Evolutionary conservation across 2,329 filamentous ascomycete genomes (phyloP), one percentile per base, ranked within the genome.

Genomic region (Canariomyces notabilis): DNA sequence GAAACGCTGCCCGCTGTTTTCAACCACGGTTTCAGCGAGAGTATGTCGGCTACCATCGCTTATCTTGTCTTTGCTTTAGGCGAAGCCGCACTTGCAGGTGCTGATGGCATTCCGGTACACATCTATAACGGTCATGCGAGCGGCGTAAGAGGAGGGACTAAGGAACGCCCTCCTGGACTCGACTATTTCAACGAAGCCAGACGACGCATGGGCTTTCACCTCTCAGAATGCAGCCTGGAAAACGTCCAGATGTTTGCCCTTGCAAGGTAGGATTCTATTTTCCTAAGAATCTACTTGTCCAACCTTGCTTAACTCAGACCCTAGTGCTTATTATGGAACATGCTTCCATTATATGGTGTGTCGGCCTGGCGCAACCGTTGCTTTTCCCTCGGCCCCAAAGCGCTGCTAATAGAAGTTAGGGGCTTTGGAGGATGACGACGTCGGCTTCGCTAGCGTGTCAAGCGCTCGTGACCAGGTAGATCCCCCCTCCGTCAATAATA

Each of bases 171-270:
- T 2, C 79, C 80, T 0, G 80, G 80, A 0, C 59, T 83, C 2
- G 68, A 69, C 1, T 69, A 80, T 29, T 83, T 82, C 62, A 83
- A 83, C 51, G 79, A 82, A 60, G 80, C 78, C 14, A 69, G 79
- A 41, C 73, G 71, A 48, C 68, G 77, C n/a, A 69, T 82, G 57
- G 79, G 80, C 0, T 81, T 80, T 57, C 68, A 74, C 8, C 57
- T 75, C 43, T 74, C 73, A 2, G 72, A 77, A 19, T 77, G 71
- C 56, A 77, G 70, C 40, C 60, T 83, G 20, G 77, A 81, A 53
- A 80, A 76, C 49, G 69, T 82, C 6, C 80, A 83, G 55, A 72
- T 79, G 37, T 72, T 75, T 54, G 67, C 78, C 6, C 64, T 83
- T 21, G 70, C 76, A 47, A 76, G 76, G 74, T 77, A 61, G 59